phyloP scores from a whole-genome alignment of 192 early-diverging fungal species.

The Entomortierella beljakovae region DNA sequence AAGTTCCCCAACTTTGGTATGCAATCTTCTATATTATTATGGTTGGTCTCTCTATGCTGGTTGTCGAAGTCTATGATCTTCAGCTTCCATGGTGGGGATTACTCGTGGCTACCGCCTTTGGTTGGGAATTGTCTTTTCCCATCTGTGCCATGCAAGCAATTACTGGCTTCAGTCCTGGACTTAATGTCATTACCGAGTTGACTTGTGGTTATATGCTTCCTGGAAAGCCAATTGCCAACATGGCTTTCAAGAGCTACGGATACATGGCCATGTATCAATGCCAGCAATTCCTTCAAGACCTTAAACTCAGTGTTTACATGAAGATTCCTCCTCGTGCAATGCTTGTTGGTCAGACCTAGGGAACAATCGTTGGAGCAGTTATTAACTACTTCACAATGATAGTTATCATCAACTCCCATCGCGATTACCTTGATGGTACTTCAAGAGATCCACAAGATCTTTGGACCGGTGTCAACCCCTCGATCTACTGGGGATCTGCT shows the following conservation, averaged over 20 bases:
- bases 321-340: conserved; percentile 76
- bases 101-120: conserved; percentile 49
- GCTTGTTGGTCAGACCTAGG: conserved; percentile 70
- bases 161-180: conserved; percentile 56
- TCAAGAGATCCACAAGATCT: conserved; percentile 53
- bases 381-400: conserved; percentile 59
- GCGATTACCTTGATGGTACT: conserved; percentile 43
- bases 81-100: conserved; percentile 64
- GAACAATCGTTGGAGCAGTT: conserved; percentile 61
- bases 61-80: conserved; percentile 35
- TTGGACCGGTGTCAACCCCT: conserved; percentile 56
- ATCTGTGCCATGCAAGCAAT: conserved; percentile 66
- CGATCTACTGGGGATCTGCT: conserved; percentile 70
- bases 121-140: conserved; percentile 59
- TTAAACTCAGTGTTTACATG: conserved; percentile 82
- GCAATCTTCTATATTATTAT: conserved; percentile 49
- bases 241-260: conserved; percentile 70
- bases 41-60: conserved; percentile 49
- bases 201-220: conserved; percentile 68
- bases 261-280: conserved; percentile 77
- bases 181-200: conserved; percentile 70
- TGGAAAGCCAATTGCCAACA: conserved; percentile 60
- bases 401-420: conserved; percentile 35
- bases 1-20: conserved; percentile 67
- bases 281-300: conserved; percentile 73